Percentiles rank a stretch among this genome's conserved stretches.
Evolutionary conservation across 2,329 filamentous ascomycete genomes (phyloP).

Genomic region (Cyphellophora attinorum): DNA sequence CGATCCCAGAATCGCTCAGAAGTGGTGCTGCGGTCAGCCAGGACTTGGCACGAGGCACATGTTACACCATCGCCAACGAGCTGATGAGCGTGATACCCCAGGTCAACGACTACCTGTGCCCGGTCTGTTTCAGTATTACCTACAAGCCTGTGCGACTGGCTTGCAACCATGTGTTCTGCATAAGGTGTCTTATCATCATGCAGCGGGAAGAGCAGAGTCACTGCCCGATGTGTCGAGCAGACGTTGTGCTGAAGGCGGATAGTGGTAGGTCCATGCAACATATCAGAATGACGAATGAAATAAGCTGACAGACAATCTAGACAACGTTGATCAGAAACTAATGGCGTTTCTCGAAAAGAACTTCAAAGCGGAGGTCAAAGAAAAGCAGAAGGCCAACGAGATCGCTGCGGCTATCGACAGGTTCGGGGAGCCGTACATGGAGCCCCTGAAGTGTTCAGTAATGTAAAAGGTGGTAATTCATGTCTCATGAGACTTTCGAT

Average conservation of each 20-base stretch:
- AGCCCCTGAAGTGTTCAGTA: conserved; percentile 24
- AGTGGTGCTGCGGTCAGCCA: conserved; percentile 35
- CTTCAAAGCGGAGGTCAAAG: conserved; percentile 61
- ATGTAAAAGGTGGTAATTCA: conserved; percentile 16
- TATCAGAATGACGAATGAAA: conserved; percentile 1
- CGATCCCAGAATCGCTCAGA: conserved; percentile 10
- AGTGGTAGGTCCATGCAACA: conserved; percentile 37
- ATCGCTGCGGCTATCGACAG: conserved; percentile 63
- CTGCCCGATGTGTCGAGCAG: conserved; percentile 68
- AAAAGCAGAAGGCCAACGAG: conserved; percentile 63
- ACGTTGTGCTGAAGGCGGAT: conserved; percentile 62
- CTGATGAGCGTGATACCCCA: conserved; percentile 68
- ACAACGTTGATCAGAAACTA: conserved; percentile 60
- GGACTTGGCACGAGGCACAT: conserved; percentile 64
- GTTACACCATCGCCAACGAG: conserved; percentile 62
- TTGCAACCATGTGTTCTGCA: conserved; percentile 74
- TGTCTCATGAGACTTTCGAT: conserved; percentile 6
- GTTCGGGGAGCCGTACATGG: conserved; percentile 55
- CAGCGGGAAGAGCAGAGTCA: conserved; percentile 58
- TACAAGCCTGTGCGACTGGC: conserved; percentile 70
- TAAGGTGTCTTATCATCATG: conserved; percentile 71
- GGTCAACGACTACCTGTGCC: conserved; percentile 74
- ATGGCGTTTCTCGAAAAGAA: conserved; percentile 63
- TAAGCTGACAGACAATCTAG: conserved; percentile 26
- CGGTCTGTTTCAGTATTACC: conserved; percentile 69